Evolutionary conservation across 257 asterid species (phyloP), one percentile per base, ranked within the genome.

Genomic region (Gynochthodes officinalis): DNA sequence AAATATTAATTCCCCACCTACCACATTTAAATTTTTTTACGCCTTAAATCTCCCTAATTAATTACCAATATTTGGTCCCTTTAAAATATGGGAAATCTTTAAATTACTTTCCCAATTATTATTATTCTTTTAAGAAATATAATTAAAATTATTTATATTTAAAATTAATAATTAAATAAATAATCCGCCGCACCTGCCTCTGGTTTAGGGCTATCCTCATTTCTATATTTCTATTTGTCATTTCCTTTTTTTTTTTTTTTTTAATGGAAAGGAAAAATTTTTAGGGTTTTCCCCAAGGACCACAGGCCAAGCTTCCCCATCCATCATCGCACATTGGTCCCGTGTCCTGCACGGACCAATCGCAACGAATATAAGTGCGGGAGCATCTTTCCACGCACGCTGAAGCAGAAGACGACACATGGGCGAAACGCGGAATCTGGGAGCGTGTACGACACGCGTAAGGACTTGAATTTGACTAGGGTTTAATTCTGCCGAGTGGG

Each of bases 391-490:
- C 10, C 54, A 1, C 3, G 19, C 59, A 12, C 33, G 2, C 32
- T 40, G 42, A 6, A 37, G 39, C 35, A 44, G 5, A 12, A 19
- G 6, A 43, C 13, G 25, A 21, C 46, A 44, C 48, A 5, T 10
- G 25, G 11, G 25, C 54, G 7, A 15, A 46, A 6, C 59, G 48
- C 23, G 7, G 37, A 28, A 30, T 3, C 1, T 2, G 5, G 37
- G 70, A 3, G 43, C 57, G 72, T 53, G 77, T 2, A 14, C 0
- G 0, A 8, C 72, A 73, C 72, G 72, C 57, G n/a, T 42, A 37
- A 6, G 3, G 71, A 64, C 72, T 7, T 5, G 0, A 28, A 32
- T 7, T 65, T 77, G 73, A 77, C 70, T 65, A 77, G 74, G 80
- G 74, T 64, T 76, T 69, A 42, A 30, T 39, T 18, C 69, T 1